Evolutionary conservation across 345 rosid genomes (phyloP), one percentile per base, ranked within the genome.

Genomic region (Brassica incana): DNA sequence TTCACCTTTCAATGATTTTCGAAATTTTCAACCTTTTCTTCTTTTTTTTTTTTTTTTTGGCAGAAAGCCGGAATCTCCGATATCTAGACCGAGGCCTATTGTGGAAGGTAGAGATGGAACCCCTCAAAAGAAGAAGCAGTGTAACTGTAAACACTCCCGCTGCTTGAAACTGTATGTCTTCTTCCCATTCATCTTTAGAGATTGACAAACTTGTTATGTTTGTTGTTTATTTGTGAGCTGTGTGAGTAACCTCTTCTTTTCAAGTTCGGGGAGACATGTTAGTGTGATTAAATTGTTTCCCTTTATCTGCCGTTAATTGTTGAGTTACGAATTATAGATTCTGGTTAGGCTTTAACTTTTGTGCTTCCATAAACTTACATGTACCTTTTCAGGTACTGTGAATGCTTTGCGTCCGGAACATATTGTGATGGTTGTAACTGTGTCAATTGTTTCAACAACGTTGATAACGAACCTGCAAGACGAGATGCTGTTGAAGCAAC

Each of bases 401-500:
- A 96, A 72, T 96, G 98, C 85, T 96, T 96, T 86, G 97, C 99
- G 61, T 89, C 99, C 61, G 99, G 97, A 77, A 87, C 88, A 64
- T 96, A 93, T 80, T 93, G 99, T 86, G 97, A 96, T 82, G 98
- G 97, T 40, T 96, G 99, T 91, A 96, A 96, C 83, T 96, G 97
- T 84, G 85, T 82, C 62, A 92, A 92, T 80, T 96, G 99, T 83
- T 88, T 84, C 84, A 96, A 96, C 86, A 96, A 96, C 78, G 93
- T 90, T 85, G 97, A 92, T 60, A 88, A 92, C 72, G 99, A 96
- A 86, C 88, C 90, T 77, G 89, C 91, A 5, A 88, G 99, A 82
- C 85, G 93, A 76, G 98, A 96, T 77, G 98, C 99, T 32, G 89
- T 96, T 67, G 97, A 92, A 85, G 87, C 95, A 80, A 96, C 98